These are phyloP conservation scores for Ceratocystis variospora DNA, from an alignment of 2,329 filamentous ascomycete genomes.

Conservation along the genomic window DNA sequence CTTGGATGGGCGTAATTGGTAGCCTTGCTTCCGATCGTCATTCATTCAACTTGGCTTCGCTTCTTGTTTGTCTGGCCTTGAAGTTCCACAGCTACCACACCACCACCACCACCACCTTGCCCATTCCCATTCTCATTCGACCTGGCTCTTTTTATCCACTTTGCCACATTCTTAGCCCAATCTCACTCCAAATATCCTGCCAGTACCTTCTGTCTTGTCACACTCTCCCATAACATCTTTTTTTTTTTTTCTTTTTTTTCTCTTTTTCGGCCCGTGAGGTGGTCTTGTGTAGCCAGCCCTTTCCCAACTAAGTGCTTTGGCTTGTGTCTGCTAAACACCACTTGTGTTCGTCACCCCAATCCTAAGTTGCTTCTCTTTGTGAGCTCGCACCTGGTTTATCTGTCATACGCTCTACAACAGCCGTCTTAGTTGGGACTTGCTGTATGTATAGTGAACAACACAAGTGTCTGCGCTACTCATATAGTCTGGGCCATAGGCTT, in stretches of 20 bases:
- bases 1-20: constrained; percentile 1
- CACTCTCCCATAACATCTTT: background rate
- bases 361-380: background rate
- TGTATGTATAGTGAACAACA: background rate
- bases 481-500: background rate
- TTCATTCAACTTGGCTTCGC: background rate
- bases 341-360: constrained; percentile 6
- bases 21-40: constrained; percentile 4
- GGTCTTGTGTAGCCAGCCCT: constrained; percentile 6
- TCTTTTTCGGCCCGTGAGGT: constrained; percentile 1
- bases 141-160: constrained; percentile 1
- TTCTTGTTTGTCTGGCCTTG: background rate
- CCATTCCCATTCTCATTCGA: background rate
- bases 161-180: constrained; percentile 7
- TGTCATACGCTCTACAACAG: constrained; percentile 12
- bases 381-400: constrained; percentile 1
- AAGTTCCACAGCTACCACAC: background rate
- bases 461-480: background rate
- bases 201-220: background rate
- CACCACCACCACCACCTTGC: background rate
- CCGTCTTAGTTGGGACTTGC: background rate
- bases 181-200: constrained; percentile 1
- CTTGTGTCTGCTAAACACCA: constrained; percentile 6
- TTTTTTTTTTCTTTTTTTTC: too few species aligned
- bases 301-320: constrained; percentile 7